A percentile compares a stretch with the other conserved stretches of the same genome.
Conservation (phyloP, 2,329 filamentous ascomycete genomes). For the Diplodia intermedia region DNA sequence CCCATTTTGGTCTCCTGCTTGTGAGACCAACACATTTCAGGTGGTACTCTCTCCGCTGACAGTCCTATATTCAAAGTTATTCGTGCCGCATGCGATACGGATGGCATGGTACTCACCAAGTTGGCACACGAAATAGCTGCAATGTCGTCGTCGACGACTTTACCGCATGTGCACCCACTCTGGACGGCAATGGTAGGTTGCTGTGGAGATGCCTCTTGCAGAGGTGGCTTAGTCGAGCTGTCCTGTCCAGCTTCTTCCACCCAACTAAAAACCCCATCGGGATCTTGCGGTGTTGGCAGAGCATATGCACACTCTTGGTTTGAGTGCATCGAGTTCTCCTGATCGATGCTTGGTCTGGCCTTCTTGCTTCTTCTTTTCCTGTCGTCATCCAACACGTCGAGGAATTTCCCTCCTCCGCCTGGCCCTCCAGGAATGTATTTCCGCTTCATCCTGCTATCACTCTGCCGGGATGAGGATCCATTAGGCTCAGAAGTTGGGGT, state of each 20-base stretch:
- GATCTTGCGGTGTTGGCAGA: constrained; percentile 7
- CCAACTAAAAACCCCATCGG: constrained; percentile 26
- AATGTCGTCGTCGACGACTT: constrained; percentile 24
- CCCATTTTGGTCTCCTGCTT: constrained; percentile 24
- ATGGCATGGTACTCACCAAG: constrained; percentile 27
- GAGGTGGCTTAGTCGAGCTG: constrained; percentile 1
- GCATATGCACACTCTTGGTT: constrained; percentile 3
- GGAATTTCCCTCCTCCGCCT: constrained; percentile 7
- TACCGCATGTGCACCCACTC: constrained; percentile 33
- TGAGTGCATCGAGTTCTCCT: neutral
- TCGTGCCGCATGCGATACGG: neutral
- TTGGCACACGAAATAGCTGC: constrained; percentile 33
- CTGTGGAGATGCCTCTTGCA: neutral
- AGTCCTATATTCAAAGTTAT: constrained; percentile 25
- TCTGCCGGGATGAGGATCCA: neutral
- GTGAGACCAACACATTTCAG: constrained; percentile 26
- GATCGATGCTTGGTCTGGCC: neutral
- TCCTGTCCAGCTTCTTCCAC: constrained; percentile 13
- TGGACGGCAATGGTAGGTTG: constrained; percentile 10
- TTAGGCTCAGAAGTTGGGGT: constrained; percentile 8
- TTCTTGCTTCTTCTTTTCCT: constrained; percentile 13
- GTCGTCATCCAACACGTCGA: constrained; percentile 9
- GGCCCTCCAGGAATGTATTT: constrained; percentile 20
- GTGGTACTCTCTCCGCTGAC: constrained; percentile 33
- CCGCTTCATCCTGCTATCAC: constrained; percentile 2